Evolutionary conservation across 345 rosid genomes (phyloP), one percentile per base, ranked within the genome.

Genomic region (Acer negundo): DNA sequence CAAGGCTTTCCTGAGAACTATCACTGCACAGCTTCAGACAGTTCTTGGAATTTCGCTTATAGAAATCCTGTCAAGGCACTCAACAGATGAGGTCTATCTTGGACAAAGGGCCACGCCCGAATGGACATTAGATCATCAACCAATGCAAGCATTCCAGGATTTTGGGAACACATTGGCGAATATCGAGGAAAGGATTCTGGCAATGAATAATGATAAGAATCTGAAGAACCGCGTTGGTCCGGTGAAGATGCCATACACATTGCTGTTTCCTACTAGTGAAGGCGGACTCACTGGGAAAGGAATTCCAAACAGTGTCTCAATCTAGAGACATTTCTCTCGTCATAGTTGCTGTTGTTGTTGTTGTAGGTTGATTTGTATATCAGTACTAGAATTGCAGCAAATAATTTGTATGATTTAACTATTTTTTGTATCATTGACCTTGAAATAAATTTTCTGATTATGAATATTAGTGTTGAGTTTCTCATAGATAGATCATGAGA

Each of bases 1-100:
- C 0, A 88, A 81, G 81, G 89, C 82, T 49, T 82, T 88, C 70
- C 40, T 90, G 69, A 86, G 77, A 53, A 88, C 91, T 0, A 80
- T 87, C 70, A 85, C 87, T 0, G 77, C 90, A 24, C 87, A 80
- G 82, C 67, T 85, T 49, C 83, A 84, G 79, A 80, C 90, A 6
- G 76, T 88, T n/a, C 67, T 81, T 3, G 90, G 87, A 7, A 75
- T 88, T 59, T 73, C 92, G 10, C 53, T 88, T 62, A 82, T 89
- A 16, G 92, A 91, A 78, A 70, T 88, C 46, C 65, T 90, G 74
- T 91, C 96, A 3, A 86, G 64, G 49, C 96, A 91, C 58, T 77
- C 93, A 0, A 47, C 89, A 0, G 91, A 87, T 53, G 93, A 91
- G 77, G 86, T 90, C 1, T 91, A 88, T 72, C 85, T 91, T 20